phyloP scores from a whole-genome alignment of 148 eudicot genomes.

The Vaccinium corymbosum region DNA sequence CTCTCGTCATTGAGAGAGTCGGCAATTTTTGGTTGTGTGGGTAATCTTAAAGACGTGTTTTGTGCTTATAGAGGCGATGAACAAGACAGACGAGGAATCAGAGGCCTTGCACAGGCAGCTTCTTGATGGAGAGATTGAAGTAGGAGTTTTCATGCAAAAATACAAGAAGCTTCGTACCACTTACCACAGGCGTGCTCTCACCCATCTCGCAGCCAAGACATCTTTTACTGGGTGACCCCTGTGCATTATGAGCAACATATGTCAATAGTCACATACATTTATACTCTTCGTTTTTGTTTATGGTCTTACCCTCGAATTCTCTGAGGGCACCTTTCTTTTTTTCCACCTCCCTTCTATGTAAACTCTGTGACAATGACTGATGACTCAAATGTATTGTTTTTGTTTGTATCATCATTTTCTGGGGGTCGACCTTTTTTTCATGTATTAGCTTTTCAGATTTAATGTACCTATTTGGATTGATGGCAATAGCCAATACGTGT shows the following conservation, averaged over 20 bases:
- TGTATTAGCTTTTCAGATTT: neutral
- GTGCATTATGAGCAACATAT: neutral
- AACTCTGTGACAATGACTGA: neutral
- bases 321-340: neutral
- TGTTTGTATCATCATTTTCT: neutral
- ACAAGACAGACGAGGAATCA: slow-evolving; percentile 77
- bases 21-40: neutral
- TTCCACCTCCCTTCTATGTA: neutral
- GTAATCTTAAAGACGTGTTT: neutral
- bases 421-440: neutral
- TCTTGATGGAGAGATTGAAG: slow-evolving; percentile 70
- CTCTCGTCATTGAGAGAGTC: neutral
- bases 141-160: slow-evolving; percentile 63
- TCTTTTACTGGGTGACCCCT: slow-evolving; percentile 37
- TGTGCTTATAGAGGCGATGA: slow-evolving; percentile 63
- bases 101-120: slow-evolving; percentile 74
- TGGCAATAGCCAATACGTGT: neutral
- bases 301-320: neutral
- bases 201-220: slow-evolving; percentile 78
- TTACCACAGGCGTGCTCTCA: slow-evolving; percentile 72
- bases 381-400: neutral
- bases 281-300: neutral
- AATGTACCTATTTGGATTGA: neutral
- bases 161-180: slow-evolving; percentile 66
- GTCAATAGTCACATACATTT: neutral